These are phyloP conservation scores for Wickerhamiella musiphila DNA, from an alignment of 805 yeast genomes.

Conservation along the genomic window DNA sequence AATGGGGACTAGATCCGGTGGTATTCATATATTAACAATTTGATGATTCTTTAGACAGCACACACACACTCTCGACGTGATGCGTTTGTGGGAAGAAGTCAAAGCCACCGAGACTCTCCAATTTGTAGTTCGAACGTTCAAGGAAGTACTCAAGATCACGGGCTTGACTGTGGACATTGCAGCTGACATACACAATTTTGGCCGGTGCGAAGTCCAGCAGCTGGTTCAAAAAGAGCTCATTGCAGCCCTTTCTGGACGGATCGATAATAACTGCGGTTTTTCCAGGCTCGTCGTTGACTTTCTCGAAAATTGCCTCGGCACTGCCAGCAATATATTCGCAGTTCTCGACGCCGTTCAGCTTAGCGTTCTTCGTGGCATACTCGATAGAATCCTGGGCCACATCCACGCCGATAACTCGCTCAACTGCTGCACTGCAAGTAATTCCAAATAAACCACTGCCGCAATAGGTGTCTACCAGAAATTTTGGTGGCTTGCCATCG, in stretches of 20 bases:
- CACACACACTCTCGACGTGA: constrained; percentile 81
- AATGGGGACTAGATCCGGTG: not conserved
- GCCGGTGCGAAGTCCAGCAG: constrained; percentile 69
- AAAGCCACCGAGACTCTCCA: constrained; percentile 81
- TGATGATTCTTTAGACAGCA: constrained; percentile 22
- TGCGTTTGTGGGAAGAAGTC: constrained; percentile 95
- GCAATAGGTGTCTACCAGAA: constrained; percentile 86
- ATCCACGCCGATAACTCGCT: constrained; percentile 81
- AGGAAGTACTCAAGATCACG: constrained; percentile 77
- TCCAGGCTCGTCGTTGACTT: constrained; percentile 41
- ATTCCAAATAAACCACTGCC: constrained; percentile 90
- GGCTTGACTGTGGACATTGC: constrained; percentile 96
- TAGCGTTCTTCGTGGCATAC: constrained; percentile 73
- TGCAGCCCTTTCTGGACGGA: constrained; percentile 97
- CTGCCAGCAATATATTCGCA: constrained; percentile 79
- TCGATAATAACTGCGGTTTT: constrained; percentile 82
- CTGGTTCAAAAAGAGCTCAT: constrained; percentile 70
- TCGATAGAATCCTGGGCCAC: constrained; percentile 79
- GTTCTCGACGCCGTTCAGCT: constrained; percentile 53
- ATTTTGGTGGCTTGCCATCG: constrained; percentile 30
- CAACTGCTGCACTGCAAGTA: constrained; percentile 67
- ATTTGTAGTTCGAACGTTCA: constrained; percentile 38
- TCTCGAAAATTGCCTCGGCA: constrained; percentile 75
- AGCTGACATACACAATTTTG: constrained; percentile 81
- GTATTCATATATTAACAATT: not conserved